phyloP scores from a whole-genome alignment of 345 rosid genomes.

The Capsella bursapastoris region DNA sequence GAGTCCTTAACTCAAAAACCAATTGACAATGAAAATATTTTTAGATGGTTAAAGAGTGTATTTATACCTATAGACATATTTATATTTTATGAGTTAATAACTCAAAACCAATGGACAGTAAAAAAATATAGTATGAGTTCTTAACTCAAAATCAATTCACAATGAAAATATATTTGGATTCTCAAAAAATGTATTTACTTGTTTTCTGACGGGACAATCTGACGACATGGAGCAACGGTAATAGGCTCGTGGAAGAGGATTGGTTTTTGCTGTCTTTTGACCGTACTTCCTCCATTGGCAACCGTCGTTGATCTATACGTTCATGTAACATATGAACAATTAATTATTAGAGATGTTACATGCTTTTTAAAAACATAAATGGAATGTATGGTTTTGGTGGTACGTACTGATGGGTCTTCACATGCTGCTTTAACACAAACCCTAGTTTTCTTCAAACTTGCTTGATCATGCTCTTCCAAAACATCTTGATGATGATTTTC shows the following conservation, averaged over 20 bases:
- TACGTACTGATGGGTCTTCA: constrained; percentile 68
- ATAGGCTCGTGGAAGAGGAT: constrained; percentile 95
- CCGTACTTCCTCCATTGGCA: constrained; percentile 99
- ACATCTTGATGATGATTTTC: constrained; percentile 52
- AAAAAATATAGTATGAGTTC: no score
- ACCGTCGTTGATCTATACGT: constrained; percentile 75
- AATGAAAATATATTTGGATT: neutral
- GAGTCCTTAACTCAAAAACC: neutral
- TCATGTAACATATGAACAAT: constrained; percentile 11
- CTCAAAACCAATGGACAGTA: no score
- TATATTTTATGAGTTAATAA: neutral
- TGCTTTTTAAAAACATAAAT: neutral
- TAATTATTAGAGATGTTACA: neutral
- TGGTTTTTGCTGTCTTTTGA: constrained; percentile 86
- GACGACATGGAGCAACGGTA: constrained; percentile 76
- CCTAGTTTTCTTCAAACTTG: constrained; percentile 70
- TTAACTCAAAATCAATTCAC: neutral
- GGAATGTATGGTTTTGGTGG: constrained; percentile 4
- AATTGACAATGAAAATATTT: neutral
- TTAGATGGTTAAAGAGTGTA: no score
- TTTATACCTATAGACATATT: no score
- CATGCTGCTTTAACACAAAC: constrained; percentile 88
- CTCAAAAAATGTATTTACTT: constrained; percentile 50
- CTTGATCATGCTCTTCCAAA: constrained; percentile 45
- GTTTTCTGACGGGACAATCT: constrained; percentile 87